A percentile compares a stretch with the other conserved stretches of the same genome.
Conservation (phyloP, 768 basidiomycete species). For the Trametopsis cervina region DNA sequence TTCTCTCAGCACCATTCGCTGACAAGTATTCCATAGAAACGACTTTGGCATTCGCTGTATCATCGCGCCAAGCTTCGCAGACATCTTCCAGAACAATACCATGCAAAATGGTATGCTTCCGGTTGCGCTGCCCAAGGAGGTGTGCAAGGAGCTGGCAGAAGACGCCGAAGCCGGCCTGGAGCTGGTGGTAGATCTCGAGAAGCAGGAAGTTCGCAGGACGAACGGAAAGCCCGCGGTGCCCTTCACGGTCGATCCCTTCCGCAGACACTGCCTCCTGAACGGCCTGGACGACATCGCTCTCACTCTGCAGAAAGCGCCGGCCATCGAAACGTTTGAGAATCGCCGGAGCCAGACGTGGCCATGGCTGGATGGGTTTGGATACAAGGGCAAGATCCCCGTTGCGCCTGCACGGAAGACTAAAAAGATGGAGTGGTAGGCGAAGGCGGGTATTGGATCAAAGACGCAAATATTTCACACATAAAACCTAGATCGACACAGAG, state of each 20-base stretch:
- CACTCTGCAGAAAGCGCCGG: slow-evolving; percentile 72
- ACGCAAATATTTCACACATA: too few relatives aligned
- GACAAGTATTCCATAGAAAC: slow-evolving; percentile 29
- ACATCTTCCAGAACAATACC: slow-evolving; percentile 57
- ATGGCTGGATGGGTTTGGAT: slow-evolving; percentile 96
- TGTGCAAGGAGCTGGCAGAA: slow-evolving; percentile 41
- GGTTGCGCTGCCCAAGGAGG: slow-evolving; percentile 39
- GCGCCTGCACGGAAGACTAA: slow-evolving; percentile 29
- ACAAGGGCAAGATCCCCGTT: slow-evolving; percentile 70
- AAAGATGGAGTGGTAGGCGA: slow-evolving; percentile 69
- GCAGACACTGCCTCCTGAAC: slow-evolving; percentile 89
- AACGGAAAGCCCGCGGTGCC: slow-evolving; percentile 67
- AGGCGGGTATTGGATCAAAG: too few relatives aligned
- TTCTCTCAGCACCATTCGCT: background rate
- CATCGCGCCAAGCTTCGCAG: slow-evolving; percentile 55
- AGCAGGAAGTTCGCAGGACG: slow-evolving; percentile 44
- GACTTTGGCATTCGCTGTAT: slow-evolving; percentile 62
- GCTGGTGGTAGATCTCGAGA: slow-evolving; percentile 56
- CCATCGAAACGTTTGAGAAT: slow-evolving; percentile 78
- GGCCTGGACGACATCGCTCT: slow-evolving; percentile 96
- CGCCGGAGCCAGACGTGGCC: slow-evolving; percentile 78
- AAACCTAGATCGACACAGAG: too few relatives aligned
- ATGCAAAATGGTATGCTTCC: slow-evolving; percentile 65
- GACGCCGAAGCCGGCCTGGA: slow-evolving; percentile 46
- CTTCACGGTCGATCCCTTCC: slow-evolving; percentile 86